Conservation (phyloP, 257 asterid species). For the Solanum infundibuliforme region DNA sequence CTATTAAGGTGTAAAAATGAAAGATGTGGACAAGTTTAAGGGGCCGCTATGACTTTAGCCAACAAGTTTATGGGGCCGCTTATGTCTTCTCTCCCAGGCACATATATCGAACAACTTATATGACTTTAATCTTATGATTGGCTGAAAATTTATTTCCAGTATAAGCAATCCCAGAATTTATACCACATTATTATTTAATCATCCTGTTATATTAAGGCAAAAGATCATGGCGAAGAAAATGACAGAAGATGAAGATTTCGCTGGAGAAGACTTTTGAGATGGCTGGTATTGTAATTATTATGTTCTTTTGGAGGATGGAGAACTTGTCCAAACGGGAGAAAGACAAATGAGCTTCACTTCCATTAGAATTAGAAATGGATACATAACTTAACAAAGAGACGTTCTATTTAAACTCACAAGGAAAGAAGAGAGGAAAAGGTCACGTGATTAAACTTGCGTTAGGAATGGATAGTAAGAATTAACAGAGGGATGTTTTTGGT, state of each 20-base stretch:
- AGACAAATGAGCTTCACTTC: background rate
- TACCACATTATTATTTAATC: background rate
- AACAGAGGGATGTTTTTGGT: background rate
- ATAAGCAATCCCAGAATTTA: background rate
- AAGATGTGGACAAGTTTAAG: background rate
- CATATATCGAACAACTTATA: background rate
- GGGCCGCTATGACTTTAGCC: background rate
- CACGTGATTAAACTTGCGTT: background rate
- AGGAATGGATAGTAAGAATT: background rate
- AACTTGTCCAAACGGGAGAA: background rate
- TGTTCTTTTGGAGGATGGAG: background rate
- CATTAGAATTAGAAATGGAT: background rate
- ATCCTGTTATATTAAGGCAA: background rate
- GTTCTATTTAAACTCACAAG: background rate
- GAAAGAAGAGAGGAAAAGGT: background rate
- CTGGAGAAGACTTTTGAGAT: background rate
- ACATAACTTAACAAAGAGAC: background rate
- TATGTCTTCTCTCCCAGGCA: background rate
- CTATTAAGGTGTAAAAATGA: background rate
- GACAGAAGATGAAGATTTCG: background rate
- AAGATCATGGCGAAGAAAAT: background rate
- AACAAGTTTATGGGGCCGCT: background rate
- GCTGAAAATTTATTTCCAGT: background rate
- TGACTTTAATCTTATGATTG: background rate
- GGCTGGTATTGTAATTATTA: background rate